Conservation (phyloP, 768 basidiomycete genomes). For the Rhodotorula kratochvilovae region DNA sequence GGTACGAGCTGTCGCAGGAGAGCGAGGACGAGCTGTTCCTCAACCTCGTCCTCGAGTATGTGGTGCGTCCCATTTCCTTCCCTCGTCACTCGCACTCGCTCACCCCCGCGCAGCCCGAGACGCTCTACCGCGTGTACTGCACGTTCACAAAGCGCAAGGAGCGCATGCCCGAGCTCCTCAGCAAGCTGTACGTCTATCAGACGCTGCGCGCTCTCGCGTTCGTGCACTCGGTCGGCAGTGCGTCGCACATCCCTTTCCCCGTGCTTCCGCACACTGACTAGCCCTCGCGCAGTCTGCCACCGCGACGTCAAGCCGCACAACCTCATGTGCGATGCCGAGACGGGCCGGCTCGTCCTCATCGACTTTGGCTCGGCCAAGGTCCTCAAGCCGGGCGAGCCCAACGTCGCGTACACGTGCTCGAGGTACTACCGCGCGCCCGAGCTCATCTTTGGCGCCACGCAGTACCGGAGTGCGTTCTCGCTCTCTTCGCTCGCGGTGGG, state of each 20-base stretch:
- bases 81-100: neutral
- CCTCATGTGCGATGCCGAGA: slow-evolving; percentile 88
- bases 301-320: slow-evolving; percentile 99
- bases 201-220: slow-evolving; percentile 94
- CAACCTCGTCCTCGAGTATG: slow-evolving; percentile 88
- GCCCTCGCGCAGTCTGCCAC: slow-evolving; percentile 89
- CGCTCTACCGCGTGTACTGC: slow-evolving; percentile 93
- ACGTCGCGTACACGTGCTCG: slow-evolving; percentile 98
- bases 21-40: slow-evolving; percentile 93
- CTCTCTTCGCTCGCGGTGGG: slow-evolving; percentile 43
- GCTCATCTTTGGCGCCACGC: slow-evolving; percentile 96
- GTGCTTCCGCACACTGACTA: slow-evolving; percentile 57
- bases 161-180: slow-evolving; percentile 96
- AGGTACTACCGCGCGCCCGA: slow-evolving; percentile 92
- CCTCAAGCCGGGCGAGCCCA: slow-evolving; percentile 90
- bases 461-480: slow-evolving; percentile 95
- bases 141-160: slow-evolving; percentile 98
- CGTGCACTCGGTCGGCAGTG: slow-evolving; percentile 87
- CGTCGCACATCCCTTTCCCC: neutral
- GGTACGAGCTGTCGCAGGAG: slow-evolving; percentile 62
- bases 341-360: slow-evolving; percentile 73
- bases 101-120: slow-evolving; percentile 60
- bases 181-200: slow-evolving; percentile 95
- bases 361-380: slow-evolving; percentile 99
- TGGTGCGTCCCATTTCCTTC: neutral